phyloP scores from a whole-genome alignment of 2,329 filamentous ascomycete genomes.

The Aspergillus proliferans region DNA sequence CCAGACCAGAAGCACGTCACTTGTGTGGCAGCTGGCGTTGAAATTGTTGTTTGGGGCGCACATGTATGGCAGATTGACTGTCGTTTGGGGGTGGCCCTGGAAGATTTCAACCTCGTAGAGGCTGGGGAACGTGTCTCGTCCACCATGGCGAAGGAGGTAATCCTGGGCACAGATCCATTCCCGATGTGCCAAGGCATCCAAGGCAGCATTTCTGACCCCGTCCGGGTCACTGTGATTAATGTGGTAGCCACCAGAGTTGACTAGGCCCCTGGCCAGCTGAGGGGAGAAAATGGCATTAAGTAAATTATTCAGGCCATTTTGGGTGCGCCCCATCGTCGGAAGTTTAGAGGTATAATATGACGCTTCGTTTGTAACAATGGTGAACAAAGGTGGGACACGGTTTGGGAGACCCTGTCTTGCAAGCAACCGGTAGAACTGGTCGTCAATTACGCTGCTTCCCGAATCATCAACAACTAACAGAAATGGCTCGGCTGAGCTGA shows the following conservation, averaged over 20 bases:
- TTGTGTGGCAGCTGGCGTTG: constrained; percentile 23
- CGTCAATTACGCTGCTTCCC: constrained; percentile 18
- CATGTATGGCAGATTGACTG: constrained; percentile 9
- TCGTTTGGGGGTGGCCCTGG: constrained; percentile 18
- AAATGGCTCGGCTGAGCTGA: constrained; percentile 17
- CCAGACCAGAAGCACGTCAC: constrained; percentile 22
- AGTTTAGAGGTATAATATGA: constrained; percentile 9
- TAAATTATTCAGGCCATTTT: constrained; percentile 9
- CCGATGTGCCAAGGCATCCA: constrained; percentile 5
- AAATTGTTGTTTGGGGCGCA: constrained; percentile 19
- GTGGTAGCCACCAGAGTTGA: constrained; percentile 8
- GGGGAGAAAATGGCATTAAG: constrained; percentile 11
- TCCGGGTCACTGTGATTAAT: constrained; percentile 11
- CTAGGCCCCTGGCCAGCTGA: constrained; percentile 10
- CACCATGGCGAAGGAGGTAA: constrained; percentile 3
- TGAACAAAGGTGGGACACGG: constrained; percentile 23
- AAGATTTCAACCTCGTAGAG: constrained; percentile 17
- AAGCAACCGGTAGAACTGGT: constrained; percentile 22
- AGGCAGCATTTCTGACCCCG: constrained; percentile 12
- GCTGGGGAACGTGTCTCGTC: constrained; percentile 7
- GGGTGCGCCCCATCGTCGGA: constrained; percentile 6
- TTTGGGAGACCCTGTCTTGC: constrained; percentile 13
- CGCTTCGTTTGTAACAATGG: constrained; percentile 20
- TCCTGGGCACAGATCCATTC: constrained; percentile 8
- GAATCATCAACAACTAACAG: constrained; percentile 23